Evolutionary conservation across 2,329 filamentous ascomycete genomes (phyloP).

Genomic region (Fusarium stilboides): DNA sequence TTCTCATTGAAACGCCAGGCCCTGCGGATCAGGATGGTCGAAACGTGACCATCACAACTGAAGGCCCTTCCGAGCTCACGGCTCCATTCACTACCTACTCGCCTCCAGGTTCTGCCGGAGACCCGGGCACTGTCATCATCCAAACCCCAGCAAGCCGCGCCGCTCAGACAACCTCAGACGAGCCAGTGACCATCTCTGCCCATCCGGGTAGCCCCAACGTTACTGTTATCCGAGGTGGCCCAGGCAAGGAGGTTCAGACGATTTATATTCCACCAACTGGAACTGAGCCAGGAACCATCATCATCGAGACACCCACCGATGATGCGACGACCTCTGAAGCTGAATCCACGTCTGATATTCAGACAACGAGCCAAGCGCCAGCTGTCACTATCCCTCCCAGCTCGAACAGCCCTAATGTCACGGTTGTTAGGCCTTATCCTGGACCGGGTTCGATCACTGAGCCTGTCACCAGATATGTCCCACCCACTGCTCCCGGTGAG

Average conservation of each 20-base stretch:
- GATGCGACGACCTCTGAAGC: background rate
- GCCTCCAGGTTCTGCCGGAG: conserved; percentile 3
- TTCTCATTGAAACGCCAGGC: conserved; percentile 31
- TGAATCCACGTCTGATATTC: background rate
- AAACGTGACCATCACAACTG: conserved; percentile 10
- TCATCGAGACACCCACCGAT: conserved; percentile 17
- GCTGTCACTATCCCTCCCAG: conserved; percentile 19
- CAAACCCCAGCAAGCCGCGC: conserved; percentile 3
- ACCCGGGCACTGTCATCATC: conserved; percentile 20
- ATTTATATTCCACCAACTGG: conserved; percentile 12
- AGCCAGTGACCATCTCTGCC: conserved; percentile 1
- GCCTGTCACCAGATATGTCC: conserved; percentile 17
- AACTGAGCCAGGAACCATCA: conserved; percentile 19
- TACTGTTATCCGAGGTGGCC: conserved; percentile 15
- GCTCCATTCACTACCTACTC: conserved; percentile 9
- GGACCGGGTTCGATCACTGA: conserved; percentile 16
- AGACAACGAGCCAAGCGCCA: background rate
- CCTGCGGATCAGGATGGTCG: background rate
- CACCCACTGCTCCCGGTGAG: conserved; percentile 9
- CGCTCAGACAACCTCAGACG: background rate
- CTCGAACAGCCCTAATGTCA: conserved; percentile 17
- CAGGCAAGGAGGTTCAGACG: conserved; percentile 12
- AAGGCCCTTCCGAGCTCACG: background rate
- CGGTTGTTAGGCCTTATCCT: conserved; percentile 20
- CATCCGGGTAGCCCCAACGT: conserved; percentile 19